Evolutionary conservation across 148 eudicot genomes (phyloP), one percentile per base, ranked within the genome.

Genomic region (Camellia granthamiana): DNA sequence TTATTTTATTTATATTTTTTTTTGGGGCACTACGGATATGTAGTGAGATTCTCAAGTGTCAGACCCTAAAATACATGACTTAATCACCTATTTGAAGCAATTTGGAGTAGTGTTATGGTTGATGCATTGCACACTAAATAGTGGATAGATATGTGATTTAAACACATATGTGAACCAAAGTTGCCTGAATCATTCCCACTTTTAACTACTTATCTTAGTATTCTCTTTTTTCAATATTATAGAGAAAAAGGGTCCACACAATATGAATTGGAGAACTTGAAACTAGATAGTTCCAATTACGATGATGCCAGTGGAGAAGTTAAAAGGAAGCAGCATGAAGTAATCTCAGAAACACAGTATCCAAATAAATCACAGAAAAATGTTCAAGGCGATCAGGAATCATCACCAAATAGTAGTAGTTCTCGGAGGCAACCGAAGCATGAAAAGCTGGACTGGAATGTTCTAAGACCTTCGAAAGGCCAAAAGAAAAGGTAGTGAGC

Each of bases 371-470:
- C 76, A 8, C 81, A 74, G 81, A 91, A 88, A 81, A 74, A 67
- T 19, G 21, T 58, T 76, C 74, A 84, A 82, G 81, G 74, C 52
- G 82, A 78, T 62, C 85, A 83, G 70, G 82, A 86, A 72, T 79
- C 89, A 19, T 81, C 86, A 23, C 16, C 87, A 63, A 80, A 54
- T 61, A 83, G 84, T 46, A 76, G 78, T 70, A 83, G 81, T 78
- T 85, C 88, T 78, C 80, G 82, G 7, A 91, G 88, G 83, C 86
- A 87, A 77, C 70, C 81, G 51, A 91, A 91, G 84, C 90, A 80
- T 60, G 90, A 83, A 65, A 93, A 88, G 87, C 84, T 93, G 11
- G 90, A 93, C 81, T 93, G 88, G 85, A 93, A 80, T 74, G 93
- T 91, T 61, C 83, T 93, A 51, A 88, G 93, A 76, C 90, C 92